A percentile compares a stretch with the other conserved stretches of the same genome.
Evolutionary conservation across 805 yeast species (phyloP).

Genomic region (Kregervanrija fluxuum): DNA sequence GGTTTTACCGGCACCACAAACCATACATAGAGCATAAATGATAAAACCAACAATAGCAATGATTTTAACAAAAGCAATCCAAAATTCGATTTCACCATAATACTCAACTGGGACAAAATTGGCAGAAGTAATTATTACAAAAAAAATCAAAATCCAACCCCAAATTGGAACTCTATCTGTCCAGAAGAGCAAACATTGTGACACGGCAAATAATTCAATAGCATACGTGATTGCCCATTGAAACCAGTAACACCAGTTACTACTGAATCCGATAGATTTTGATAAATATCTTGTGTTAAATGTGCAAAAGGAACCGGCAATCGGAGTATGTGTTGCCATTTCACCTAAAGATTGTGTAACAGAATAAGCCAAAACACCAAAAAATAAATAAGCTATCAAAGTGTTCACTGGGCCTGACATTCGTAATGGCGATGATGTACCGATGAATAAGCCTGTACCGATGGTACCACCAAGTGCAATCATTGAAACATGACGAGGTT

Average conservation of each 20-base stretch:
- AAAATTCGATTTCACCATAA: constrained; percentile 70
- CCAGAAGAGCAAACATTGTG: constrained; percentile 61
- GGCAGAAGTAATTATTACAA: constrained; percentile 42
- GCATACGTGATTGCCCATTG: constrained; percentile 73
- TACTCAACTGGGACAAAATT: constrained; percentile 61
- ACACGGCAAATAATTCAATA: constrained; percentile 61
- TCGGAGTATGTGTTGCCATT: constrained; percentile 72
- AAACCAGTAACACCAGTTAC: constrained; percentile 68
- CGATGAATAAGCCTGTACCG: constrained; percentile 71
- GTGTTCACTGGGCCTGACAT: constrained; percentile 65
- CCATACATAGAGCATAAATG: constrained; percentile 59
- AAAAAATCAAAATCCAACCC: constrained; percentile 65
- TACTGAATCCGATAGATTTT: constrained; percentile 66
- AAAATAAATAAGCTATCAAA: constrained; percentile 53
- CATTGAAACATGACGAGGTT: constrained; percentile 64
- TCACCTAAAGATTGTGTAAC: constrained; percentile 71
- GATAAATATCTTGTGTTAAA: constrained; percentile 64
- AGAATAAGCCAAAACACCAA: constrained; percentile 55
- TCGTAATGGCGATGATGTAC: constrained; percentile 46
- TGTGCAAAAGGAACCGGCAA: constrained; percentile 58
- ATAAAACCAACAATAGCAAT: constrained; percentile 62
- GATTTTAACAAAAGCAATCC: constrained; percentile 62
- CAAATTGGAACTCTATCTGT: constrained; percentile 60
- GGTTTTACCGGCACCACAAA: constrained; percentile 59
- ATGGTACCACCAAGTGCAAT: constrained; percentile 73